Conservation (phyloP, 2,329 filamentous ascomycete species). For the Diaporthe nobilis region DNA sequence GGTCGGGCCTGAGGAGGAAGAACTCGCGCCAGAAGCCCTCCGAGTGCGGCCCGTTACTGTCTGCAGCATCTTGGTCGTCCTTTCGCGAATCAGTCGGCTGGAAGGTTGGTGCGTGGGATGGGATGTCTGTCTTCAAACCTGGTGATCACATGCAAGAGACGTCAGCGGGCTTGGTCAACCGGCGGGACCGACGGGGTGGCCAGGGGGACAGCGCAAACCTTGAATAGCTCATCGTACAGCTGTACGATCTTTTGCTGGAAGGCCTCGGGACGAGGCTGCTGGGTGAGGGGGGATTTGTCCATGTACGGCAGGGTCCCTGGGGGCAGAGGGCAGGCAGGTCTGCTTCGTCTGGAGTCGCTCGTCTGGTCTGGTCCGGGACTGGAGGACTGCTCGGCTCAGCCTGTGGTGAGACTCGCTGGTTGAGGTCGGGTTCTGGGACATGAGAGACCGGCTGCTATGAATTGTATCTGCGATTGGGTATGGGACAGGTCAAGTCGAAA, state of each 20-base stretch:
- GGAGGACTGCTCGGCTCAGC: slow-evolving; percentile 3
- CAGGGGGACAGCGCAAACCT: slow-evolving; percentile 60
- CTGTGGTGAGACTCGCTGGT: not conserved
- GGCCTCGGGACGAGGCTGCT: slow-evolving; percentile 88
- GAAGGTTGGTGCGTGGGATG: slow-evolving; percentile 26
- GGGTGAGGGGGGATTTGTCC: slow-evolving; percentile 93
- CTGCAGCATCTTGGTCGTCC: slow-evolving; percentile 61
- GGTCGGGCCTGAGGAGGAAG: slow-evolving; percentile 89
- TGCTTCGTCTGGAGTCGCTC: slow-evolving; percentile 5
- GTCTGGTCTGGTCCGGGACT: not conserved
- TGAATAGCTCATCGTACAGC: slow-evolving; percentile 89
- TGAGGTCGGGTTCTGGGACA: not conserved
- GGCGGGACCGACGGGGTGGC: not conserved
- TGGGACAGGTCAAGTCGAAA: not conserved
- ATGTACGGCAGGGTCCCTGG: slow-evolving; percentile 59
- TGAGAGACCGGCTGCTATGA: not conserved
- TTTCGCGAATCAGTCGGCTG: slow-evolving; percentile 36
- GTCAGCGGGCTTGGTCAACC: slow-evolving; percentile 25
- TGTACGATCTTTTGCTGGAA: slow-evolving; percentile 96
- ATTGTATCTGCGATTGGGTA: not conserved
- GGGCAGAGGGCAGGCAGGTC: not conserved
- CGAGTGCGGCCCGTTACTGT: slow-evolving; percentile 77
- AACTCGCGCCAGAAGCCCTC: slow-evolving; percentile 98
- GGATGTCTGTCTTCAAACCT: slow-evolving; percentile 37
- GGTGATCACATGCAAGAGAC: slow-evolving; percentile 37